Evolutionary conservation across 176 grass and related monocot genomes (phyloP).

Genomic region (Paspalum notatum): DNA sequence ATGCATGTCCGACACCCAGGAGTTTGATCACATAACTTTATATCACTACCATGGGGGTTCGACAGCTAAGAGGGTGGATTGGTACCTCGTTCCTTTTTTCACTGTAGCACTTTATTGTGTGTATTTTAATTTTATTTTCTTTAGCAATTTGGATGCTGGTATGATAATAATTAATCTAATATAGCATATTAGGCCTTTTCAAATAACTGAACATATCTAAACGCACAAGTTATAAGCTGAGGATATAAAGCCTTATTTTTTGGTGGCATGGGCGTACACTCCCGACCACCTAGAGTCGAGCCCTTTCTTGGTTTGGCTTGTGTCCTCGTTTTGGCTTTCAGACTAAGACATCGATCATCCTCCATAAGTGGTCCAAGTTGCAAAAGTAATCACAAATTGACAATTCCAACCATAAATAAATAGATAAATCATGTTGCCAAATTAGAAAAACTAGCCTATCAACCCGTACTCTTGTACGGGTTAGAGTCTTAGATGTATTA

Average conservation of each 20-base stretch:
- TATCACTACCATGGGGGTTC: conserved; percentile 34
- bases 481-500: no score
- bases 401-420: conserved; percentile 19
- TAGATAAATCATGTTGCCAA: neutral
- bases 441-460: neutral
- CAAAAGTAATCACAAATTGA: conserved; percentile 15
- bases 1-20: conserved; percentile 42
- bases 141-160: conserved; percentile 18
- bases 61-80: conserved; percentile 23
- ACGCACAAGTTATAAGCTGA: conserved; percentile 8
- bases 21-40: conserved; percentile 35
- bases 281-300: neutral
- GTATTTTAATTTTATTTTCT: neutral
- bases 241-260: neutral
- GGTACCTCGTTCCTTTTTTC: neutral
- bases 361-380: neutral
- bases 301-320: neutral
- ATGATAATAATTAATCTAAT: conserved; percentile 1
- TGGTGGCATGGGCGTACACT: neutral
- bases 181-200: neutral
- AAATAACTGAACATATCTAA: neutral
- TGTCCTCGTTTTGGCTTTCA: neutral
- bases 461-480: no score
- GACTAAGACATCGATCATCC: conserved; percentile 1
- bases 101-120: conserved; percentile 20